Evolutionary conservation across 2,329 filamentous ascomycete genomes (phyloP), one percentile per base, ranked within the genome.

Genomic region (Nigrospora sphaerica): DNA sequence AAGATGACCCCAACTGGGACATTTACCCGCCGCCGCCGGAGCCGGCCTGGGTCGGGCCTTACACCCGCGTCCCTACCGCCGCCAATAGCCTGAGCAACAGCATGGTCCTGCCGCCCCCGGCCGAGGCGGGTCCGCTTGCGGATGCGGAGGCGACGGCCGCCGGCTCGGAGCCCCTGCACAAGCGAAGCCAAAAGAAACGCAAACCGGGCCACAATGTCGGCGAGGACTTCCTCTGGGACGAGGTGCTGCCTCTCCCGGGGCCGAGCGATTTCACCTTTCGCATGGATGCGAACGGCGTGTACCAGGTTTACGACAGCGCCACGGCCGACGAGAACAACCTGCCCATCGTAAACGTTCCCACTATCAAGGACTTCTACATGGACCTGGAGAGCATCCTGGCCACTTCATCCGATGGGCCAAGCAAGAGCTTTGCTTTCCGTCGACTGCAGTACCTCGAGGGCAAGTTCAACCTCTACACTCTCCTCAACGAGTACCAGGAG

Each of bases 401-500:
- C 48, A 82, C 95, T n/a, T 95, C 91, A 1, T 95, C 91, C 0
- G 92, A 98, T 61, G 93, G 93, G 0, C 93, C 93, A 0, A 92
- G 85, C 66, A 98, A 98, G 69, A 96, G 90, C 60, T 97, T 97
- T 66, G 92, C 93, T 1, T 98, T 95, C 65, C 85, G 92, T 46
- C 84, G 95, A 12, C 75, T 98, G 41, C 92, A 95, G 58, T 98
- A 97, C 62, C 73, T 98, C 10, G 93, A 98, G 69, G 92, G 90
- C 49, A 96, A 96, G 62, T 98, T 95, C 69, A 95, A 96, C 62
- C 77, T 98, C 18, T 96, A 98, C 62, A 81, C 84, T 18, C 78
- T 98, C 31, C 72, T 97, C 48, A 97, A 98, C 62, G 93, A 96
- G 65, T 97, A 97, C 56, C 91, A 97, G 62, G 93, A 98, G 67